Evolutionary conservation across 371 early-diverging fungal genomes (phyloP).

Genomic region (Actinomucor elegans): DNA sequence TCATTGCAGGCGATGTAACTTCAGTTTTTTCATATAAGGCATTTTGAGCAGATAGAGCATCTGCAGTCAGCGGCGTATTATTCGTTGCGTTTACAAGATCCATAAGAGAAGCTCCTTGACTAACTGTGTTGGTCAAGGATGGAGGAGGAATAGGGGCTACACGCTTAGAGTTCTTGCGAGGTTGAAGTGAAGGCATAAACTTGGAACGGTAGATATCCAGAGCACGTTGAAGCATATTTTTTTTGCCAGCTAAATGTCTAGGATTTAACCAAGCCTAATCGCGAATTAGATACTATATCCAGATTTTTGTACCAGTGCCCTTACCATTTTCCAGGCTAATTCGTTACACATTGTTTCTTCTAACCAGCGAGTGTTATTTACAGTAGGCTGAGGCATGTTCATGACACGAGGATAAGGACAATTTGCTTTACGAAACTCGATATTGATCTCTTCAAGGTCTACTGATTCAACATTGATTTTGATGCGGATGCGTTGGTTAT

Average conservation of each 20-base stretch:
- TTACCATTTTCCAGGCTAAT: constrained; percentile 52
- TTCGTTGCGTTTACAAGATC: constrained; percentile 1
- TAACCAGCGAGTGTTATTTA: constrained; percentile 26
- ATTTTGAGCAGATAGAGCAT: constrained; percentile 39
- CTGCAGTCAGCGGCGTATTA: constrained; percentile 26
- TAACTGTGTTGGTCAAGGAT: background rate
- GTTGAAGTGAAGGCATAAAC: constrained; percentile 45
- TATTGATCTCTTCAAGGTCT: constrained; percentile 41
- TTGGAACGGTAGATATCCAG: constrained; percentile 46
- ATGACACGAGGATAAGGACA: constrained; percentile 43
- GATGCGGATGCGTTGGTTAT: constrained; percentile 33
- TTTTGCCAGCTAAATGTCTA: constrained; percentile 42
- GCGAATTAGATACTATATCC: background rate
- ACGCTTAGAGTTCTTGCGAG: constrained; percentile 34
- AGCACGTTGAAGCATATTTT: constrained; percentile 50
- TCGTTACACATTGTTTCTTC: constrained; percentile 51
- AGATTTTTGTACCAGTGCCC: background rate
- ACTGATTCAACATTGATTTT: constrained; percentile 45
- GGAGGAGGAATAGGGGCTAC: constrained; percentile 28
- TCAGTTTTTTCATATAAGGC: constrained; percentile 25
- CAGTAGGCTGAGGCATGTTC: constrained; percentile 21
- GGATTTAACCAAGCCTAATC: constrained; percentile 56
- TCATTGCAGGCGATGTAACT: constrained; percentile 20
- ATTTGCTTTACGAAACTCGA: constrained; percentile 38
- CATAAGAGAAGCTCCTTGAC: constrained; percentile 4